Evolutionary conservation across 1,284 basidiomycete species (phyloP).

Genomic region (Apiotrichum veenhuisii): DNA sequence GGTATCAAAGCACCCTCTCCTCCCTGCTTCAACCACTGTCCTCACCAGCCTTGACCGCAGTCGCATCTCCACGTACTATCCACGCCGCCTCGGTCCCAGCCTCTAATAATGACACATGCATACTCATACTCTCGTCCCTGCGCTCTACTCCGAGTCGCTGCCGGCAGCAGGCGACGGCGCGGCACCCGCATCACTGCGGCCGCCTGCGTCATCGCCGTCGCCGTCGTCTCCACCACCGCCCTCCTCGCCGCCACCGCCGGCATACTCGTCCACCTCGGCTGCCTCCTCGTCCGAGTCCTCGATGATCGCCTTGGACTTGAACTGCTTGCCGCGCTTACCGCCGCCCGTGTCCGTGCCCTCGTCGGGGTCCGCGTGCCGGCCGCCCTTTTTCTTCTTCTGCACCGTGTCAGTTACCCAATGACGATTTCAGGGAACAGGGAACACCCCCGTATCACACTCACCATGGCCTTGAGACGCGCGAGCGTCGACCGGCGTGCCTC

Average conservation of each 20-base stretch:
- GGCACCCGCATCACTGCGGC: neutral
- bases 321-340: slow-evolving; percentile 36
- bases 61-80: too few species aligned
- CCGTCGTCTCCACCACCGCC: neutral
- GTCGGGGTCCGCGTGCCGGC: slow-evolving; percentile 31
- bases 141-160: slow-evolving; percentile 1
- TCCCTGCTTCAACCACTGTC: too few species aligned
- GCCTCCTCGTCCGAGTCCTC: slow-evolving; percentile 41
- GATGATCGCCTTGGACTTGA: slow-evolving; percentile 47
- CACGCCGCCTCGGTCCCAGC: too few species aligned
- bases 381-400: slow-evolving; percentile 11
- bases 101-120: neutral
- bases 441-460: slow-evolving; percentile 4
- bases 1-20: too few species aligned
- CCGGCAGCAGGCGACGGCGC: slow-evolving; percentile 1
- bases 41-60: too few species aligned
- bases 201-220: neutral
- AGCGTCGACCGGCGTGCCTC: slow-evolving; percentile 19
- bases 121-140: too few species aligned
- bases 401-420: too few species aligned
- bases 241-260: neutral
- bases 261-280: slow-evolving; percentile 11
- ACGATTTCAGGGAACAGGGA: too few species aligned
- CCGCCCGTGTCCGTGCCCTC: slow-evolving; percentile 23
- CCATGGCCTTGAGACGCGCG: slow-evolving; percentile 30